Conservation (phyloP, 2,329 filamentous ascomycete genomes). For the Arthrobotrys megalospora region DNA sequence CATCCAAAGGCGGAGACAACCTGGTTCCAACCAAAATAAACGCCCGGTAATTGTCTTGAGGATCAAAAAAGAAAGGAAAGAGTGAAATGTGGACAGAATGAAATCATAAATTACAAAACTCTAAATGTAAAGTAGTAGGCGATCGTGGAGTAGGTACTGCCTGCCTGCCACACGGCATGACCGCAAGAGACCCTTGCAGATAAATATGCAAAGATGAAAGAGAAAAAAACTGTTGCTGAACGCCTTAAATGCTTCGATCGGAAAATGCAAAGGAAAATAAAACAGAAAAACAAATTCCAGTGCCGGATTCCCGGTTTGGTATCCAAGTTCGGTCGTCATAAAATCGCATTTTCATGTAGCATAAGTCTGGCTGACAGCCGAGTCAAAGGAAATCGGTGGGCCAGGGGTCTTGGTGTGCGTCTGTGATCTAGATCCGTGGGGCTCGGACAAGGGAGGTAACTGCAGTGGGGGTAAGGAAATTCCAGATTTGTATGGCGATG, state of each 20-base stretch:
- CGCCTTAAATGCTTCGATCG: conserved; percentile 54
- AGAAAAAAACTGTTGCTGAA: conserved; percentile 49
- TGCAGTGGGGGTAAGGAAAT: conserved; percentile 52
- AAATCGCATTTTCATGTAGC: conserved; percentile 40
- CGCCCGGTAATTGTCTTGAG: conserved; percentile 42
- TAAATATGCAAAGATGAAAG: conserved; percentile 33
- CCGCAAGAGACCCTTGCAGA: conserved; percentile 44
- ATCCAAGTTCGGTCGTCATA: conserved; percentile 15
- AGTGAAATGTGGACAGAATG: conserved; percentile 30
- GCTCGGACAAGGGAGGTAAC: conserved; percentile 49
- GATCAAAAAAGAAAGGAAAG: conserved; percentile 25
- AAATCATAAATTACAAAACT: conserved; percentile 56
- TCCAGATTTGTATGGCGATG: conserved; percentile 55
- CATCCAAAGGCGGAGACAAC: conserved; percentile 37
- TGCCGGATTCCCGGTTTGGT: conserved; percentile 23
- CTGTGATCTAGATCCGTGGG: conserved; percentile 49
- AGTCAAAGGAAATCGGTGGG: conserved; percentile 56
- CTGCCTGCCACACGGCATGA: conserved; percentile 8
- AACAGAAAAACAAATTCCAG: conserved; percentile 24
- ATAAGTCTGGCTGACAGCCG: conserved; percentile 51
- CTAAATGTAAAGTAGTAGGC: conserved; percentile 38
- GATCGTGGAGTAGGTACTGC: conserved; percentile 24
- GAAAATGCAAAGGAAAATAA: conserved; percentile 33
- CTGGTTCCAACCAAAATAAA: conserved; percentile 57
- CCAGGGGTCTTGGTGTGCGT: conserved; percentile 49